phyloP scores from a whole-genome alignment of 306 rosid species.

The Leucaena leucocephala region DNA sequence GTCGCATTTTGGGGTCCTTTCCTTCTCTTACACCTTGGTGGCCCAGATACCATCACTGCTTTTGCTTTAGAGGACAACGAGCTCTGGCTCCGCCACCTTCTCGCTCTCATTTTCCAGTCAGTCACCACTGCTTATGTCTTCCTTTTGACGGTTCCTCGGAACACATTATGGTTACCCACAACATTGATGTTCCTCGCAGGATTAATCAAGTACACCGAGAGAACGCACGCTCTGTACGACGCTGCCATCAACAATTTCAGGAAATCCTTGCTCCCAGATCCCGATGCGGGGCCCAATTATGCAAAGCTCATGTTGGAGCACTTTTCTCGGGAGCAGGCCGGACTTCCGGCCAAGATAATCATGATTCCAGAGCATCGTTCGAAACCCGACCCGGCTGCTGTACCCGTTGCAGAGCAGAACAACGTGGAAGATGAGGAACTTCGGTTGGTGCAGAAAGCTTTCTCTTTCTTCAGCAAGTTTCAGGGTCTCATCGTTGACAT shows the following conservation, averaged over 20 bases:
- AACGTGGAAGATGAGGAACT: too few relatives aligned
- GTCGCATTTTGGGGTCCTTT: constrained; percentile 6
- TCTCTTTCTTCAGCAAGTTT: background rate
- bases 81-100: background rate
- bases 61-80: constrained; percentile 19
- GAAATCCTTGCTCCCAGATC: constrained; percentile 24
- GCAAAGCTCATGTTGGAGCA: constrained; percentile 43
- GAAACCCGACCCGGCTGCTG: background rate
- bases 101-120: background rate
- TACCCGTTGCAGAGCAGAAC: too few relatives aligned
- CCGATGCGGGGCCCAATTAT: constrained; percentile 39
- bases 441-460: background rate
- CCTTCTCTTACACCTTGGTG: constrained; percentile 20
- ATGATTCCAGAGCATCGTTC: constrained; percentile 7
- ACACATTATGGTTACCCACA: background rate
- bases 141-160: background rate
- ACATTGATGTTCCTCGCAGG: background rate
- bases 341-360: constrained; percentile 25
- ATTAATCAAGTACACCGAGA: constrained; percentile 17
- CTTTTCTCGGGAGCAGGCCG: background rate
- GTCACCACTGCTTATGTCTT: background rate
- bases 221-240: background rate
- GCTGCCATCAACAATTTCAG: constrained; percentile 38
- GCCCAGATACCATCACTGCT: constrained; percentile 23
- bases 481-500: background rate